Conservation (phyloP, 2,329 filamentous ascomycete genomes). For the Dactylella cylindrospora region DNA sequence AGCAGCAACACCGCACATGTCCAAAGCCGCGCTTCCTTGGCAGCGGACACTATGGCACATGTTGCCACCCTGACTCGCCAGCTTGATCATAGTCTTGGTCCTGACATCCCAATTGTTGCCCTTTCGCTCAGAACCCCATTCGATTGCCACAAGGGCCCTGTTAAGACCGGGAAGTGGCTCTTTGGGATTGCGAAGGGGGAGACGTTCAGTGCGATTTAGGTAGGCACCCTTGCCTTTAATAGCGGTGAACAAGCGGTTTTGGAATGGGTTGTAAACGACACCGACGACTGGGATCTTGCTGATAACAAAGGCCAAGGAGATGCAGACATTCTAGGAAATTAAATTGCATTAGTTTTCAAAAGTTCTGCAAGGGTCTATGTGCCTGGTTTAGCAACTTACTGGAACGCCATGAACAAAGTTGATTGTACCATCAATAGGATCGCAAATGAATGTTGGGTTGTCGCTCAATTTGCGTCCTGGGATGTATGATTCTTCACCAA, state of each 20-base stretch:
- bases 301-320: constrained; percentile 72
- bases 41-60: constrained; percentile 77
- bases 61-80: constrained; percentile 66
- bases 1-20: constrained; percentile 70
- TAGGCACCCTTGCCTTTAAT: constrained; percentile 69
- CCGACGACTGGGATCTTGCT: constrained; percentile 65
- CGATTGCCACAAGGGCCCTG: constrained; percentile 66
- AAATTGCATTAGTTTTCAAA: constrained; percentile 11
- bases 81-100: constrained; percentile 64
- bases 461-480: constrained; percentile 65
- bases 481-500: constrained; percentile 76
- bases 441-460: constrained; percentile 74
- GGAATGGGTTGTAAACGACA: constrained; percentile 79
- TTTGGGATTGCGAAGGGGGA: constrained; percentile 54
- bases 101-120: constrained; percentile 73
- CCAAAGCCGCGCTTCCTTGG: constrained; percentile 72
- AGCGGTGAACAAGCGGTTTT: constrained; percentile 67
- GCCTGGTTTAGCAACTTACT: constrained; percentile 16
- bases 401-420: constrained; percentile 44
- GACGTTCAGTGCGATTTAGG: constrained; percentile 51
- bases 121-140: constrained; percentile 71
- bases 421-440: constrained; percentile 70
- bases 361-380: too few species aligned
- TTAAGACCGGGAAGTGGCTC: constrained; percentile 64
- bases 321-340: constrained; percentile 61